Evolutionary conservation across 306 rosid genomes (phyloP).

Genomic region (Inga oerstediana): DNA sequence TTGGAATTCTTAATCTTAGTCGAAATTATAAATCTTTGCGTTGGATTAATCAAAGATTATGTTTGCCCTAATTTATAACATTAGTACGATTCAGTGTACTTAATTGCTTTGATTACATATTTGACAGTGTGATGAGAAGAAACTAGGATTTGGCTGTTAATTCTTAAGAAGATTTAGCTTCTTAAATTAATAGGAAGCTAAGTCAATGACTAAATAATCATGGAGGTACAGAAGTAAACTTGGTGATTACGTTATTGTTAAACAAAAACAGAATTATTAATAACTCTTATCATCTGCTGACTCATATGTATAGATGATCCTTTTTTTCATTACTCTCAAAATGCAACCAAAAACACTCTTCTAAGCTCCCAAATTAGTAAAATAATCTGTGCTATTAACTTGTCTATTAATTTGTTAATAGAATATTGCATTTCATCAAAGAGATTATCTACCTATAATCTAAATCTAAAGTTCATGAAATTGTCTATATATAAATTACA

Average conservation of each 20-base stretch:
- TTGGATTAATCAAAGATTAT: slow-evolving; percentile 55
- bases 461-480: background rate
- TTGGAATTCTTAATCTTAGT: background rate
- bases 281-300: background rate
- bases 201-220: background rate
- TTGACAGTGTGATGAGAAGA: slow-evolving; percentile 9
- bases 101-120: slow-evolving; percentile 35
- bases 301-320: background rate
- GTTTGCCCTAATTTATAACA: slow-evolving; percentile 36
- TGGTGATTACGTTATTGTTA: background rate
- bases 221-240: background rate
- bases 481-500: background rate
- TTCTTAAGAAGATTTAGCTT: background rate
- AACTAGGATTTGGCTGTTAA: slow-evolving; percentile 9
- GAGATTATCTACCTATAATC: background rate
- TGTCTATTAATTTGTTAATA: background rate
- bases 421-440: background rate
- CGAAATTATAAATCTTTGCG: slow-evolving; percentile 17
- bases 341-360: background rate
- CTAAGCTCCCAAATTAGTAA: background rate
- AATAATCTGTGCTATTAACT: background rate
- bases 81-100: slow-evolving; percentile 57
- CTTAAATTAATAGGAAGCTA: background rate
- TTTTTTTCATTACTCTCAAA: background rate
- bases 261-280: background rate